Base-by-base conservation (phyloP, 495 filamentous ascomycete species). In the Penicillium psychrofluorescens region DNA sequence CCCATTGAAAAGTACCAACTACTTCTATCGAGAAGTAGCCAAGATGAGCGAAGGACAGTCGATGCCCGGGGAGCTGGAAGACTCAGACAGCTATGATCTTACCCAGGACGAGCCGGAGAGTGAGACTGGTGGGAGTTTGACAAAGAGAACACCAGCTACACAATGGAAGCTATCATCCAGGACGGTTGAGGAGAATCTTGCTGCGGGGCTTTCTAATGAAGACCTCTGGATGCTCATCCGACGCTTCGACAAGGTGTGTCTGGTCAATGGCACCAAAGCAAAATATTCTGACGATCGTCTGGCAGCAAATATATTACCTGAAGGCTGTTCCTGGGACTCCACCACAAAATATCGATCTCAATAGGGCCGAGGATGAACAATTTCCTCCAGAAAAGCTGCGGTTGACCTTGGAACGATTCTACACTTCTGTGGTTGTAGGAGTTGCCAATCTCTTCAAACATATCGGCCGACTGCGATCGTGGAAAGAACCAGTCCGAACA, bases 331-430 rank as follows among this genome's bases (percentile, higher is more conserved):
- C 70, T 2, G 65, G 76, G 13, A 57, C 67, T 1, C 71, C 76
- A 1, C 40, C 70, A 31, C 77, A 76, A 8, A 77, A 80, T 15
- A 62, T 95, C n/a, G 89, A 95, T 63, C 71, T 92, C 10, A 84
- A 87, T 43, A 82, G 86, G 36, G 81, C 85, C 0, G 84, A 89
- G 31, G 80, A 90, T 45, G 88, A 94, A 33, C 81, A 88, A 48
- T 92, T 90, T 61, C 86, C 84, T 0, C 89, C 89, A 0, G 89
- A 94, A 61, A 94, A 94, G 56, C 63, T 95, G 49, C 75, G 89
- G 12, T 79, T 79, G 13, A 88, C 81, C 33, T 49, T 94, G n/a
- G 89, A 95, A 60, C 70, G 89, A 8, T 74, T 94, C 27, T 95
- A 95, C 60, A 90, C 83, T 70, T 88, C 86, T 0, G 79, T 94